phyloP scores from a whole-genome alignment of 495 filamentous ascomycete genomes.

The Amphirosellinia nigrospora region DNA sequence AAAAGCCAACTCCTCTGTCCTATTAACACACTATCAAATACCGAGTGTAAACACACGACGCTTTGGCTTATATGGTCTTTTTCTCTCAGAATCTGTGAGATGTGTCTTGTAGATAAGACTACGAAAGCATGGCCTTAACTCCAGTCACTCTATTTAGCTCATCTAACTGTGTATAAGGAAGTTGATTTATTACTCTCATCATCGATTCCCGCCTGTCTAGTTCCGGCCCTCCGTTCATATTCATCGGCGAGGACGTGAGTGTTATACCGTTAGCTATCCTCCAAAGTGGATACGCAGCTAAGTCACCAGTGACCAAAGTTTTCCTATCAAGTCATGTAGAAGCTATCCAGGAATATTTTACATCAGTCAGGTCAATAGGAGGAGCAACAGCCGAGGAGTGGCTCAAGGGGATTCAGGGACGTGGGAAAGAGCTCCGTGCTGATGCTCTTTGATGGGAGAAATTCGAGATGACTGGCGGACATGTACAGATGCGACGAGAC shows the following conservation, averaged over 20 bases:
- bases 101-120: constrained; percentile 62
- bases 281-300: constrained; percentile 52
- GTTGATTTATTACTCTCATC: constrained; percentile 65
- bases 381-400: constrained; percentile 70
- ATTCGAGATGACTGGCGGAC: constrained; percentile 63
- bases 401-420: constrained; percentile 69
- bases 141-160: background rate
- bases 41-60: constrained; percentile 55
- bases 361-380: constrained; percentile 64
- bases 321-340: constrained; percentile 65
- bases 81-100: constrained; percentile 63
- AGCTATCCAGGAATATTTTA: constrained; percentile 60
- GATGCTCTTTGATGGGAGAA: constrained; percentile 73
- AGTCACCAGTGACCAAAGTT: constrained; percentile 62
- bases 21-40: constrained; percentile 6
- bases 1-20: background rate
- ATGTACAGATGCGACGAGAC: constrained; percentile 41
- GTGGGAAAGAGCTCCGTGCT: constrained; percentile 60
- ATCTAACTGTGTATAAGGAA: constrained; percentile 57
- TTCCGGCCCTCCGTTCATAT: constrained; percentile 66
- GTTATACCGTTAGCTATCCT: constrained; percentile 60
- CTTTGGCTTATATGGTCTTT: constrained; percentile 71
- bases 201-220: constrained; percentile 60
- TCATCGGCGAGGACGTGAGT: constrained; percentile 62
- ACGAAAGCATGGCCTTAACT: constrained; percentile 59